Conservation (phyloP, 371 early-diverging fungal species). For the Syncephalastrum monosporum region DNA sequence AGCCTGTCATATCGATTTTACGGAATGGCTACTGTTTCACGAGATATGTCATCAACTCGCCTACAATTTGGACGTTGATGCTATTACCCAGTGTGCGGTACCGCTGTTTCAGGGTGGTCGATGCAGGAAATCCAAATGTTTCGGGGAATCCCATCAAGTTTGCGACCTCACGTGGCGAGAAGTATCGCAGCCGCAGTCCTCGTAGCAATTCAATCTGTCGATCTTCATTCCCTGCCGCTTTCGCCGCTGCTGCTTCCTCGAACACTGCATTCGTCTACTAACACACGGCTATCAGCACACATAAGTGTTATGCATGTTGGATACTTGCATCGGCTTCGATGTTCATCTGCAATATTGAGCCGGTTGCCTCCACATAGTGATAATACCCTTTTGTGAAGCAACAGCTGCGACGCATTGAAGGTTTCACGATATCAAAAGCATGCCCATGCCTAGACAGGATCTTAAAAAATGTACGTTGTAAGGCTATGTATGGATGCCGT, state of each 20-base stretch:
- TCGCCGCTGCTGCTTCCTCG: conserved; percentile 21
- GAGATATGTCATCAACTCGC: conserved; percentile 54
- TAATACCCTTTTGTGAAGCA: conserved; percentile 88
- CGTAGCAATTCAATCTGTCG: conserved; percentile 29
- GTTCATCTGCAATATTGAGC: conserved; percentile 66
- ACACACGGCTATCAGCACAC: not conserved
- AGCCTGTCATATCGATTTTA: too few relatives aligned
- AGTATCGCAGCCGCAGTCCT: conserved; percentile 65
- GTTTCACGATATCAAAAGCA: conserved; percentile 76
- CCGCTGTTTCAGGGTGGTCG: conserved; percentile 56
- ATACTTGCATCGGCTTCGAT: conserved; percentile 48
- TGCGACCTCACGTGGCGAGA: conserved; percentile 77
- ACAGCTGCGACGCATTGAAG: conserved; percentile 61
- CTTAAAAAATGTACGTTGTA: conserved; percentile 13
- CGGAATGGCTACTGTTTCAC: conserved; percentile 27
- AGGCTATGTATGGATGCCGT: too few relatives aligned
- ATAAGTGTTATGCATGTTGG: not conserved
- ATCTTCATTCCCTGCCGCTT: conserved; percentile 22
- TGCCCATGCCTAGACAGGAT: conserved; percentile 59
- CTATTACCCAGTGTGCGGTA: conserved; percentile 71
- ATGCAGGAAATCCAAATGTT: conserved; percentile 51
- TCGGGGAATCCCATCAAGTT: conserved; percentile 80
- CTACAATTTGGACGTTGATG: conserved; percentile 65
- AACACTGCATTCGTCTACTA: conserved; percentile 27
- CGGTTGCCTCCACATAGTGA: conserved; percentile 79